Evolutionary conservation across 768 basidiomycete species (phyloP).

Genomic region (Lentinus tigrinus): DNA sequence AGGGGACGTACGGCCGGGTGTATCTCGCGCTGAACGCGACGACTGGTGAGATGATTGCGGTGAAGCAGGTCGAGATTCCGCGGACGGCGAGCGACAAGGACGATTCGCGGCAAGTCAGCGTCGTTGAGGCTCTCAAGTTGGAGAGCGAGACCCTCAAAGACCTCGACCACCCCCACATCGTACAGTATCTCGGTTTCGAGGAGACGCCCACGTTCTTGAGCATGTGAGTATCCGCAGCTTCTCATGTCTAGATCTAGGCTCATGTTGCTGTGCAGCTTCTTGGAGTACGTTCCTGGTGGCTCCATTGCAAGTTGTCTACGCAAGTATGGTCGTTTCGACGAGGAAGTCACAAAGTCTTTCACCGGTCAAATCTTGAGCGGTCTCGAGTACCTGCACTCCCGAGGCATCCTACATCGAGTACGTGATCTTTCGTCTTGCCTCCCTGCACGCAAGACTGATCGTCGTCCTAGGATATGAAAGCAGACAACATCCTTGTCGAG

Average conservation of each 20-base stretch:
- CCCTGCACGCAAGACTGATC: not conserved
- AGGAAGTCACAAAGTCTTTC: slow-evolving; percentile 90
- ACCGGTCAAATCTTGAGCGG: slow-evolving; percentile 90
- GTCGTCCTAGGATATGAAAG: slow-evolving; percentile 79
- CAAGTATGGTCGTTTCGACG: slow-evolving; percentile 90
- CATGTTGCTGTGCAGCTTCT: slow-evolving; percentile 60
- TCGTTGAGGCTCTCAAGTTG: slow-evolving; percentile 89
- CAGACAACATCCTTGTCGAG: slow-evolving; percentile 97
- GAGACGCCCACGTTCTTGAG: slow-evolving; percentile 85
- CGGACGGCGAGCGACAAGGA: slow-evolving; percentile 88
- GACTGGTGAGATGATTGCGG: slow-evolving; percentile 98
- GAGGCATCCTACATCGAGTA: slow-evolving; percentile 91
- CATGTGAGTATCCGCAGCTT: slow-evolving; percentile 61
- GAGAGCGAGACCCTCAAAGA: slow-evolving; percentile 97
- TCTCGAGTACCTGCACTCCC: slow-evolving; percentile 88
- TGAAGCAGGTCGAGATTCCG: slow-evolving; percentile 98
- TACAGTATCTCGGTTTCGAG: slow-evolving; percentile 95
- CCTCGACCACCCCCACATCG: slow-evolving; percentile 95
- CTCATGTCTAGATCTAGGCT: not conserved
- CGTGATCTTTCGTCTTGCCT: slow-evolving; percentile 16
- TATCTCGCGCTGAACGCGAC: slow-evolving; percentile 95
- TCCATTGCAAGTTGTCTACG: slow-evolving; percentile 89
- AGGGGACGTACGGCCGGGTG: slow-evolving; percentile 94
- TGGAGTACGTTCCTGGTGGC: slow-evolving; percentile 98
- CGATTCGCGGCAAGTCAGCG: slow-evolving; percentile 77